Percentiles rank a stretch among this genome's conserved stretches.
phyloP scores from a whole-genome alignment of 768 basidiomycete genomes.

The Paxillus involutus region DNA sequence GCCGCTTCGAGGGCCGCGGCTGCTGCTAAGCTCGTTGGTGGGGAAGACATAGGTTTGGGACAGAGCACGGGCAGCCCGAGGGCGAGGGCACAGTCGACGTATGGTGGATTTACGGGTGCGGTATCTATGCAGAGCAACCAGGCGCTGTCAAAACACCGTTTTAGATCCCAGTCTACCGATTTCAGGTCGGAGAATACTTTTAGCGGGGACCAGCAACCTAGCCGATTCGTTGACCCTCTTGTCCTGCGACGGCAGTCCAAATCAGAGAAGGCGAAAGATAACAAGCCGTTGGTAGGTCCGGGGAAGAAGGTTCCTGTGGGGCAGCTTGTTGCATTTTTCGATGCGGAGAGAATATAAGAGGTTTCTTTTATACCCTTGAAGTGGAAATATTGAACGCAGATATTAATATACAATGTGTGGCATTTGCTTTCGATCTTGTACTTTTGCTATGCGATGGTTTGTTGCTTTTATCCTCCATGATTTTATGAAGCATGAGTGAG shows the following conservation, averaged over 20 bases:
- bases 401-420: background rate
- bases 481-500: too few relatives aligned
- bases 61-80: conserved; percentile 26
- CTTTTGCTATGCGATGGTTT: background rate
- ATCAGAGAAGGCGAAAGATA: conserved; percentile 40
- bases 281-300: conserved; percentile 34
- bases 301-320: conserved; percentile 71
- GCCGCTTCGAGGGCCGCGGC: conserved; percentile 31
- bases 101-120: conserved; percentile 30
- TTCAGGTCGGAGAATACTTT: conserved; percentile 22
- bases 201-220: conserved; percentile 8
- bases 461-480: too few relatives aligned
- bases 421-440: conserved; percentile 1
- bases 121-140: conserved; percentile 31
- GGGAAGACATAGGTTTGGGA: conserved; percentile 19
- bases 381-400: background rate
- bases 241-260: conserved; percentile 64
- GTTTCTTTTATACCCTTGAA: background rate
- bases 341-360: conserved; percentile 33
- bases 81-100: conserved; percentile 59
- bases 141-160: conserved; percentile 24
- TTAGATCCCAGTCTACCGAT: conserved; percentile 42
- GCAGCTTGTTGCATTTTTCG: conserved; percentile 84
- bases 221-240: conserved; percentile 77
- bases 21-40: conserved; percentile 32